Conservation (phyloP, 768 basidiomycete species). For the Termitomyces heimii region DNA sequence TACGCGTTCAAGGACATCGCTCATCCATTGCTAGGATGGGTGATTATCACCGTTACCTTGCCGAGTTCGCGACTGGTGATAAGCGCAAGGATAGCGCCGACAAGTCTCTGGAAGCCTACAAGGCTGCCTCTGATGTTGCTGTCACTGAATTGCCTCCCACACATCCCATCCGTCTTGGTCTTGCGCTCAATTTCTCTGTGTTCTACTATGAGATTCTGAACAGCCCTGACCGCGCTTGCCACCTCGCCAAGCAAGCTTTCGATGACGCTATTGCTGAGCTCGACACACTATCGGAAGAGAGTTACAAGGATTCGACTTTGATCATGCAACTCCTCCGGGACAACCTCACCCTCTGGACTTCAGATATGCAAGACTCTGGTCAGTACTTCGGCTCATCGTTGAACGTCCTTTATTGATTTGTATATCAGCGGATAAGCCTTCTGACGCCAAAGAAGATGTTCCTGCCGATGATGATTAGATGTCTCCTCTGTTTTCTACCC, state of each 20-base stretch:
- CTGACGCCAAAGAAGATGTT: conserved; percentile 64
- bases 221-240: conserved; percentile 97
- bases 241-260: conserved; percentile 98
- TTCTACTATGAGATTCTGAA: conserved; percentile 99
- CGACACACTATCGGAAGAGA: conserved; percentile 97
- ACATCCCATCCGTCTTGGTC: conserved; percentile 97
- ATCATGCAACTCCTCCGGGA: conserved; percentile 97
- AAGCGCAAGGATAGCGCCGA: conserved; percentile 96
- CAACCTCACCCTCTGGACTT: conserved; percentile 97
- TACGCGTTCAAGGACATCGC: conserved; percentile 2
- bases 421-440: conserved; percentile 54
- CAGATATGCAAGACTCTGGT: conserved; percentile 94
- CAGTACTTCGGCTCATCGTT: conserved; percentile 19
- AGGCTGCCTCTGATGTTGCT: conserved; percentile 95
- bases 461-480: conserved; percentile 64
- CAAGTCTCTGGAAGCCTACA: conserved; percentile 96
- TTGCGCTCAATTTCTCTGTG: conserved; percentile 98
- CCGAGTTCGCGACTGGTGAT: conserved; percentile 97
- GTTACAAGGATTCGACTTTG: conserved; percentile 98
- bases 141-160: conserved; percentile 93
- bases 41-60: conserved; percentile 98
- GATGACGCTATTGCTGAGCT: conserved; percentile 99
- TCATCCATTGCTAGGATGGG: conserved; percentile 72
- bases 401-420: conserved; percentile 1
- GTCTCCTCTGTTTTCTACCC: conserved; percentile 16